Evolutionary conservation across 192 early-diverging fungal species (phyloP).

Genomic region (Chytriomyces confervae): DNA sequence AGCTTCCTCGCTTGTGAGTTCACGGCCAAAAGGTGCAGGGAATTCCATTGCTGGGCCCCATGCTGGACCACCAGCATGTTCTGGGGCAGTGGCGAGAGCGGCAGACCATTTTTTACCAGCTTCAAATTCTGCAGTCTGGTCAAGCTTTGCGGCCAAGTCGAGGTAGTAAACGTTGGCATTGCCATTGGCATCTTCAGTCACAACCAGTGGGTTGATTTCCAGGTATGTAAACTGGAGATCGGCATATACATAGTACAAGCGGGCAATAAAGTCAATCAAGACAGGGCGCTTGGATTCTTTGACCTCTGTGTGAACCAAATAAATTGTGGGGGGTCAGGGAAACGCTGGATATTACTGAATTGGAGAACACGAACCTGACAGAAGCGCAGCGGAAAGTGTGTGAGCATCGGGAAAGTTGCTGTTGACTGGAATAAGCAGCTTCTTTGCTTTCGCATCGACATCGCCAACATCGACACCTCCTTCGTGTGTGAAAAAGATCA

Average conservation of each 20-base stretch:
- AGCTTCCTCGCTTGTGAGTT: slow-evolving; percentile 94
- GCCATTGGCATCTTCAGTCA: slow-evolving; percentile 70
- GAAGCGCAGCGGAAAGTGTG: slow-evolving; percentile 69
- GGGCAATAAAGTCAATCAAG: slow-evolving; percentile 88
- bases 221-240: slow-evolving; percentile 99
- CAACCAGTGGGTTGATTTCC: slow-evolving; percentile 99
- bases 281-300: slow-evolving; percentile 65
- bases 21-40: slow-evolving; percentile 97
- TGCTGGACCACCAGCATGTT: slow-evolving; percentile 51
- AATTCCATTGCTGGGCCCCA: slow-evolving; percentile 92
- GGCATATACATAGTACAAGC: slow-evolving; percentile 93
- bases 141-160: slow-evolving; percentile 97
- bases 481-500: slow-evolving; percentile 97
- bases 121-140: slow-evolving; percentile 98
- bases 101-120: slow-evolving; percentile 94
- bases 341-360: slow-evolving; percentile 3
- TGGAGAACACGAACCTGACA: slow-evolving; percentile 53
- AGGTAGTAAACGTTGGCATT: slow-evolving; percentile 81
- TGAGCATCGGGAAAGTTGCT: slow-evolving; percentile 72
- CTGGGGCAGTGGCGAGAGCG: slow-evolving; percentile 51
- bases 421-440: slow-evolving; percentile 82
- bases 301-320: slow-evolving; percentile 27
- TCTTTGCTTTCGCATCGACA: slow-evolving; percentile 95
- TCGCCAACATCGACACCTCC: slow-evolving; percentile 99
- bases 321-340: slow-evolving; percentile 21